Conservation (phyloP, 2,329 filamentous ascomycete genomes). For the Pezicula radicicola region DNA sequence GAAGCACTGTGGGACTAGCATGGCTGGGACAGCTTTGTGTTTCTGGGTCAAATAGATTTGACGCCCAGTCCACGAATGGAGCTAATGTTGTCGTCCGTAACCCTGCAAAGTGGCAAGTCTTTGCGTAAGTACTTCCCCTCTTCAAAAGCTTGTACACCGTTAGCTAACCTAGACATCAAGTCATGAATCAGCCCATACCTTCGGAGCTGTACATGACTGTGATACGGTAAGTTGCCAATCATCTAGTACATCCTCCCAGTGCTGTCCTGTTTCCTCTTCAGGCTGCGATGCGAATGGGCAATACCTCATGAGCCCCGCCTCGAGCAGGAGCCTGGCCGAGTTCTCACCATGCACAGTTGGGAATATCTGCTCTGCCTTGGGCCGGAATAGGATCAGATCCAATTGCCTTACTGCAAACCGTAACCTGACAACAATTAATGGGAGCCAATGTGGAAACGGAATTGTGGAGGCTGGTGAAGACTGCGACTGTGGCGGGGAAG, state of each 20-base stretch:
- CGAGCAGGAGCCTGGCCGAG: slow-evolving; percentile 62
- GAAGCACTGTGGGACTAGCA: slow-evolving; percentile 78
- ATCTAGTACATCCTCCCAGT: slow-evolving; percentile 54
- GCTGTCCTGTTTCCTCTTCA: slow-evolving; percentile 68
- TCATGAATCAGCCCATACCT: slow-evolving; percentile 88
- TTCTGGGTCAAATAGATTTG: slow-evolving; percentile 45
- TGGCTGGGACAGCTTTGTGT: slow-evolving; percentile 86
- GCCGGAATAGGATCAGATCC: slow-evolving; percentile 68
- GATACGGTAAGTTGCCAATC: slow-evolving; percentile 61
- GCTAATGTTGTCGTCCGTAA: slow-evolving; percentile 85
- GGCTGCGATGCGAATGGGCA: slow-evolving; percentile 69
- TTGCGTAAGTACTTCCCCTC: too few relatives aligned
- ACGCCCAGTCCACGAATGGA: slow-evolving; percentile 69
- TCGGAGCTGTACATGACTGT: slow-evolving; percentile 93
- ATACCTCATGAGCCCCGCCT: slow-evolving; percentile 95
- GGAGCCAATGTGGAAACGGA: slow-evolving; percentile 86
- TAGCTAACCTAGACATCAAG: too few relatives aligned
- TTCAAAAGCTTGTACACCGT: too few relatives aligned
- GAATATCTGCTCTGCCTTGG: slow-evolving; percentile 85
- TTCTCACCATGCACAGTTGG: slow-evolving; percentile 88
- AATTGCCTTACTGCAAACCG: slow-evolving; percentile 77
- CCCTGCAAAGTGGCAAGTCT: slow-evolving; percentile 83
- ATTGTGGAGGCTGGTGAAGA: slow-evolving; percentile 92
- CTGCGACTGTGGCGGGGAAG: slow-evolving; percentile 82
- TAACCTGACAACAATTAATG: slow-evolving; percentile 74